These are phyloP conservation scores for Brassica cretica DNA, from an alignment of 345 rosid genomes.

Conservation along the genomic window DNA sequence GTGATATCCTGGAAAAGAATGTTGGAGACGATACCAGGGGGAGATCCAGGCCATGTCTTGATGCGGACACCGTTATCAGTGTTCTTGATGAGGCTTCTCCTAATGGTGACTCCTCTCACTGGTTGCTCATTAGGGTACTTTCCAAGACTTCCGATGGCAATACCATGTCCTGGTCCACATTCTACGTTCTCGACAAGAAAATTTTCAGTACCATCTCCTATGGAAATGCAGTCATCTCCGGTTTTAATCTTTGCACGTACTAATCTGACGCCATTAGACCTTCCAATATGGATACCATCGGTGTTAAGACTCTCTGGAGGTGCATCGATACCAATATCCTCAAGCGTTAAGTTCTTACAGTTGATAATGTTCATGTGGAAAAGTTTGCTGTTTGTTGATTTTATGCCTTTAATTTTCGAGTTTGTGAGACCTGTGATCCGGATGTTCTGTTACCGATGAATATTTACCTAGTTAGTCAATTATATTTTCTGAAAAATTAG, in stretches of 20 bases:
- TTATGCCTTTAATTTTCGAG: neutral
- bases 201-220: slow-evolving; percentile 50
- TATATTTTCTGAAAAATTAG: neutral
- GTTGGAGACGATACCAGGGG: slow-evolving; percentile 37
- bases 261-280: slow-evolving; percentile 40
- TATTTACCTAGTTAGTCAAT: neutral
- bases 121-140: slow-evolving; percentile 48
- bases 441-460: neutral
- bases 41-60: slow-evolving; percentile 58
- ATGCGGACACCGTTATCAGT: slow-evolving; percentile 58
- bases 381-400: slow-evolving; percentile 48
- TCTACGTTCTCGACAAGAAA: slow-evolving; percentile 29
- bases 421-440: neutral
- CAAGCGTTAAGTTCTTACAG: slow-evolving; percentile 47
- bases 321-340: slow-evolving; percentile 33
- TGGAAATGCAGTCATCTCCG: slow-evolving; percentile 60
- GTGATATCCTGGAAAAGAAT: slow-evolving; percentile 52
- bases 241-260: slow-evolving; percentile 34
- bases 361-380: slow-evolving; percentile 46
- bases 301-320: slow-evolving; percentile 55
- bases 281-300: slow-evolving; percentile 58
- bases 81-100: slow-evolving; percentile 41
- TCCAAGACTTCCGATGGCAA: slow-evolving; percentile 64
- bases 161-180: slow-evolving; percentile 69
- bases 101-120: slow-evolving; percentile 47